phyloP scores from a whole-genome alignment of 305 asterid species.

The Ilex paraguariensis region DNA sequence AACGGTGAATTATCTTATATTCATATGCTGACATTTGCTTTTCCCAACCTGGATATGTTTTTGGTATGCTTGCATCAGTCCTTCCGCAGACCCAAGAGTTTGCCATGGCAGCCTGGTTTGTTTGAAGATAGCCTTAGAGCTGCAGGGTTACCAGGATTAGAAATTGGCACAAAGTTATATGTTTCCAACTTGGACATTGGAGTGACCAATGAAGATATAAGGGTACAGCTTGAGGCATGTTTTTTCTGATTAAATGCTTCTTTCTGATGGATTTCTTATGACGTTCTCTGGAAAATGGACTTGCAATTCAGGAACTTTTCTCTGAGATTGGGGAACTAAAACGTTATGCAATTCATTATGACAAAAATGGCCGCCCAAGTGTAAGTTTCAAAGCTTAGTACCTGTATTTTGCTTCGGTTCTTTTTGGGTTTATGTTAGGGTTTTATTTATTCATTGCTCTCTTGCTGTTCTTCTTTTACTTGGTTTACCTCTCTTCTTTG shows the following conservation, averaged over 20 bases:
- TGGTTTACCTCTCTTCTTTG: not conserved
- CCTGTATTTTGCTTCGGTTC: too few relatives aligned
- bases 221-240: constrained; percentile 55
- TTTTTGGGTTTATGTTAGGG: not conserved
- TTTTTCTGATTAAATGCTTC: constrained; percentile 22
- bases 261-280: constrained; percentile 30
- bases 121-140: constrained; percentile 87
- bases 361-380: constrained; percentile 85
- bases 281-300: constrained; percentile 40
- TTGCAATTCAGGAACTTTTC: constrained; percentile 74
- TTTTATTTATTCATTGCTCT: not conserved
- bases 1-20: constrained; percentile 46
- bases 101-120: constrained; percentile 83
- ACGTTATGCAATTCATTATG: constrained; percentile 81
- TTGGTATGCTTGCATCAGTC: constrained; percentile 88
- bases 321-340: constrained; percentile 83
- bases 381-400: constrained; percentile 41
- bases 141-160: constrained; percentile 75
- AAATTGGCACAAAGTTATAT: constrained; percentile 65
- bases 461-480: not conserved
- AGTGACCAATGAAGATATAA: constrained; percentile 87
- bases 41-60: constrained; percentile 44
- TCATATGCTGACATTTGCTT: constrained; percentile 56
- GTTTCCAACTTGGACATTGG: constrained; percentile 82
- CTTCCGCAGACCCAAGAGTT: constrained; percentile 69